A percentile compares a stretch with the other conserved stretches of the same genome.
Evolutionary conservation across 2,329 filamentous ascomycete genomes (phyloP).

Genomic region (Hawksworthiomyces lignivorus): DNA sequence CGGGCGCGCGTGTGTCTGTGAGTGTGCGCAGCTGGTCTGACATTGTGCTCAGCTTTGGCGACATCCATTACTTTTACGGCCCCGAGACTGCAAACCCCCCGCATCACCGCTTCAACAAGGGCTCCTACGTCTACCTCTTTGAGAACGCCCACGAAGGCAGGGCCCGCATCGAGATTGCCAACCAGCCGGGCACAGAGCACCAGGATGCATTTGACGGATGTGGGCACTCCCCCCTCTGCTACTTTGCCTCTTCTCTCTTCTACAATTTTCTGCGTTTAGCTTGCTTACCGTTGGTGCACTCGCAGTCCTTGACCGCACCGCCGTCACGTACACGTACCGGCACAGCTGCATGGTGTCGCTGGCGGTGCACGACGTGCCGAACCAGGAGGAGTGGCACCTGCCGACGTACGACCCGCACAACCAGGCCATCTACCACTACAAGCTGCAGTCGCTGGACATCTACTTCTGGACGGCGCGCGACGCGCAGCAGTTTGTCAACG

Average conservation of each 20-base stretch:
- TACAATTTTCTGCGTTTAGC: too few relatives aligned
- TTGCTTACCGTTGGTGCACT: too few relatives aligned
- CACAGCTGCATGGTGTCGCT: slow-evolving; percentile 65
- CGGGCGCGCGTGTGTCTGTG: too few relatives aligned
- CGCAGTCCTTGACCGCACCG: slow-evolving; percentile 57
- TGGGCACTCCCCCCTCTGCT: slow-evolving; percentile 28
- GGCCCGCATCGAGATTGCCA: slow-evolving; percentile 69
- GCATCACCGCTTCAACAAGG: slow-evolving; percentile 76
- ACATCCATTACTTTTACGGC: slow-evolving; percentile 72
- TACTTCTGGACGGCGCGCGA: slow-evolving; percentile 75
- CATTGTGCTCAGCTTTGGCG: slow-evolving; percentile 53
- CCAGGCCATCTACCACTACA: slow-evolving; percentile 72
- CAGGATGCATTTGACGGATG: slow-evolving; percentile 74
- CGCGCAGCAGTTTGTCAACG: slow-evolving; percentile 62
- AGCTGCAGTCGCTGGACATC: slow-evolving; percentile 65
- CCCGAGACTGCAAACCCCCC: slow-evolving; percentile 57
- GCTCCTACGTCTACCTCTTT: slow-evolving; percentile 74
- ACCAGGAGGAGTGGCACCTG: slow-evolving; percentile 63
- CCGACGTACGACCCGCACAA: slow-evolving; percentile 65
- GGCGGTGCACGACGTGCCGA: slow-evolving; percentile 46
- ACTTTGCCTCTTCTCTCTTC: too few relatives aligned
- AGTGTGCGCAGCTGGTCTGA: too few relatives aligned
- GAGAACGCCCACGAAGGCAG: slow-evolving; percentile 61
- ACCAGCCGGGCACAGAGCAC: slow-evolving; percentile 63
- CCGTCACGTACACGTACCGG: slow-evolving; percentile 63